These are phyloP conservation scores for Craterostigma plantagineum DNA, from an alignment of 257 asterid genomes.

Conservation along the genomic window DNA sequence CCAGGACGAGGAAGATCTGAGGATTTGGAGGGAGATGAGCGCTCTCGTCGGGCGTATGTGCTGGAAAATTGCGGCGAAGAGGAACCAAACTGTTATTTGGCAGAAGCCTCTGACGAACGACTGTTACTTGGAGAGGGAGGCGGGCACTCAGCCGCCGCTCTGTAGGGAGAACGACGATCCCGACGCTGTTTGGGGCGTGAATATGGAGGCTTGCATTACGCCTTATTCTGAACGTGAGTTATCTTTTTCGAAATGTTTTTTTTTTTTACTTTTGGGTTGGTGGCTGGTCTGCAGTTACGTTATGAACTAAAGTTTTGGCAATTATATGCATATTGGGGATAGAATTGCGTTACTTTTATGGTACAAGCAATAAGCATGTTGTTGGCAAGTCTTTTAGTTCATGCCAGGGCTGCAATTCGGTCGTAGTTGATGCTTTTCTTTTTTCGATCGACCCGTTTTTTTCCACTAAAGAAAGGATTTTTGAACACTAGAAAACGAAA, in stretches of 20 bases:
- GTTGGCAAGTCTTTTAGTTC: too few species aligned
- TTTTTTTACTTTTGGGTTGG: not conserved
- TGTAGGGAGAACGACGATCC: constrained; percentile 71
- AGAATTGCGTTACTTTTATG: too few species aligned
- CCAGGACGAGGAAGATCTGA: constrained; percentile 69
- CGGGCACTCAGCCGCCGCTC: constrained; percentile 60
- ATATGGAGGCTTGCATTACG: constrained; percentile 73
- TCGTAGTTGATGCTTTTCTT: too few species aligned
- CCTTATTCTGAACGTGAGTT: constrained; percentile 80
- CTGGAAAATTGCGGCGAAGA: constrained; percentile 60
- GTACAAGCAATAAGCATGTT: too few species aligned
- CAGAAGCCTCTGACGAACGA: constrained; percentile 64
- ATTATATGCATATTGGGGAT: too few species aligned
- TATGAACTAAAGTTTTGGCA: too few species aligned
- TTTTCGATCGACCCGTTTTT: too few species aligned
- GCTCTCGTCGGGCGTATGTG: constrained; percentile 76
- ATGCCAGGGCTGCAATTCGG: too few species aligned
- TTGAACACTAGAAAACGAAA: not conserved
- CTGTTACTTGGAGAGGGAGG: constrained; percentile 43
- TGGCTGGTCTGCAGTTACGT: too few species aligned
- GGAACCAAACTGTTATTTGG: constrained; percentile 81
- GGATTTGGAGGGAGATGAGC: constrained; percentile 70
- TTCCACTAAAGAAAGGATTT: too few species aligned
- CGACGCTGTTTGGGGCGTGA: constrained; percentile 70
- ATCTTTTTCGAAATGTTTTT: not conserved